Percentiles rank a stretch among this genome's conserved stretches.
phyloP scores from a whole-genome alignment of 78 protist species.

The Dictyostelium intermedium region DNA sequence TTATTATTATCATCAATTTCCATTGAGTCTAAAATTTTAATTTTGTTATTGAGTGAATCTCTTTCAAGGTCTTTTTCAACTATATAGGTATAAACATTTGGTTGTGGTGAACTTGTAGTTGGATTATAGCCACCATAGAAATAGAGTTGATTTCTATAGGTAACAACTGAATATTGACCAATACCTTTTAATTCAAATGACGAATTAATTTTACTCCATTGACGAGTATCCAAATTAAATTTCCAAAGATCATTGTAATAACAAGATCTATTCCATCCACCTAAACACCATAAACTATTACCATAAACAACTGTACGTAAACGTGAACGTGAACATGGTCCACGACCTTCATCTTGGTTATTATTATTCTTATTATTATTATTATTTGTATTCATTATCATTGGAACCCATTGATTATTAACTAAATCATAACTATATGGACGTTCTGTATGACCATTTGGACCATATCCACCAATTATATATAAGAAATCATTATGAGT shows the following conservation, averaged over 20 bases:
- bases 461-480: slow-evolving; percentile 78
- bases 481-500: slow-evolving; percentile 27
- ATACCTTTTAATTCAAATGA: slow-evolving; percentile 59
- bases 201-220: slow-evolving; percentile 37
- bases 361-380: neutral
- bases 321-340: slow-evolving; percentile 65
- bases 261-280: slow-evolving; percentile 60
- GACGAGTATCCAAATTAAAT: slow-evolving; percentile 11
- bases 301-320: slow-evolving; percentile 67
- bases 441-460: slow-evolving; percentile 48
- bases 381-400: neutral
- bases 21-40: neutral
- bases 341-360: neutral
- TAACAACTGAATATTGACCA: slow-evolving; percentile 68
- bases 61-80: slow-evolving; percentile 23
- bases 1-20: neutral
- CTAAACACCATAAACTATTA: slow-evolving; percentile 48
- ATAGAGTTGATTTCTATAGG: slow-evolving; percentile 38
- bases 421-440: slow-evolving; percentile 37
- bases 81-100: slow-evolving; percentile 63
- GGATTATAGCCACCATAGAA: slow-evolving; percentile 74
- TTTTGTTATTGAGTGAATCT: neutral
- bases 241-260: slow-evolving; percentile 71
- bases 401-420: slow-evolving; percentile 35
- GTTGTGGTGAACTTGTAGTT: slow-evolving; percentile 57